phyloP scores from a whole-genome alignment of 192 early-diverging fungal species.

The Backusella tuberculispora region DNA sequence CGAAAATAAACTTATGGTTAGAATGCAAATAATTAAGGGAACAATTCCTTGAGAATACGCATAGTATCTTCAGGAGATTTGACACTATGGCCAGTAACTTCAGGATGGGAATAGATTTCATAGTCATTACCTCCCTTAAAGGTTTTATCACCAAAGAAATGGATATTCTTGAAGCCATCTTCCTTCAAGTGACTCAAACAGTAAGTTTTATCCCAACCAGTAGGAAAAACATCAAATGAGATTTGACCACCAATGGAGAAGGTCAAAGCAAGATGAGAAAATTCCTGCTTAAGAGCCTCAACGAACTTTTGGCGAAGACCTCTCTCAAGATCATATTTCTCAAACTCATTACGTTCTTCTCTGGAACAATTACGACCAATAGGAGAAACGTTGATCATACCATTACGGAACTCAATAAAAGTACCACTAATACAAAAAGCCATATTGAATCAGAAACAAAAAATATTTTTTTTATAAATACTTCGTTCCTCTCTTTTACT shows the following conservation, averaged over 20 bases:
- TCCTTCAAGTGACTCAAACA: conserved; percentile 88
- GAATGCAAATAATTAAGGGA: conserved; percentile 43
- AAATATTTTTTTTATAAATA: neutral
- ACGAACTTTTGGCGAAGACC: conserved; percentile 87
- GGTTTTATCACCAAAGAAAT: conserved; percentile 99
- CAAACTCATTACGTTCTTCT: conserved; percentile 91
- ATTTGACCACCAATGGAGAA: conserved; percentile 99
- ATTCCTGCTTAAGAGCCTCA: conserved; percentile 75
- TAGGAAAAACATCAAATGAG: conserved; percentile 98
- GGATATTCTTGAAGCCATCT: conserved; percentile 87
- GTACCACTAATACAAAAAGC: conserved; percentile 70
- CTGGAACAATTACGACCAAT: conserved; percentile 93
- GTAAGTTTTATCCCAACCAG: conserved; percentile 99
- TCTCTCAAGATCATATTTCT: conserved; percentile 88
- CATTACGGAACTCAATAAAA: conserved; percentile 98
- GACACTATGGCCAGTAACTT: conserved; percentile 86
- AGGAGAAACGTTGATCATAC: conserved; percentile 99
- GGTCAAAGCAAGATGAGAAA: conserved; percentile 84
- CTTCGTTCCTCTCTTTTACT: neutral
- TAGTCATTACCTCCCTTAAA: conserved; percentile 98
- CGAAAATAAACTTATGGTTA: neutral
- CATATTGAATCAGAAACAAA: neutral
- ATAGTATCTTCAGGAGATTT: conserved; percentile 84
- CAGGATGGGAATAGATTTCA: conserved; percentile 88
- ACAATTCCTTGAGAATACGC: conserved; percentile 79